Evolutionary conservation across 2,329 filamentous ascomycete genomes (phyloP).

Genomic region (Corinectria fuckeliana): DNA sequence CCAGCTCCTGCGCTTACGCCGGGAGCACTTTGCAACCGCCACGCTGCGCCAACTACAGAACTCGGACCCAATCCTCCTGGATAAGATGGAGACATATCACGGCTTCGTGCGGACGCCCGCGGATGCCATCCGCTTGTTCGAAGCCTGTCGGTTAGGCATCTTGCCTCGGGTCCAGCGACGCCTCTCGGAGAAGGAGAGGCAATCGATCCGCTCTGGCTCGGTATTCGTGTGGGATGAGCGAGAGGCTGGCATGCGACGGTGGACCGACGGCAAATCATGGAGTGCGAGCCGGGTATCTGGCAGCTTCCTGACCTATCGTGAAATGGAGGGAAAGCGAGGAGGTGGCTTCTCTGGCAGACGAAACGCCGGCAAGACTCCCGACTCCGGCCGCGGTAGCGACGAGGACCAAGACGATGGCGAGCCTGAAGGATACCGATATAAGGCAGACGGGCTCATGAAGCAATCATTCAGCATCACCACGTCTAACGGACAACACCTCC

Average conservation of each 20-base stretch:
- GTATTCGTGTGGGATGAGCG: slow-evolving; percentile 99
- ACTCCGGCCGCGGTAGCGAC: slow-evolving; percentile 80
- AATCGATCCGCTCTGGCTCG: slow-evolving; percentile 93
- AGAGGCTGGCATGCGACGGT: slow-evolving; percentile 96
- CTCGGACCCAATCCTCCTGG: slow-evolving; percentile 27
- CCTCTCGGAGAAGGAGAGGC: slow-evolving; percentile 94
- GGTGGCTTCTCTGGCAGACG: slow-evolving; percentile 71
- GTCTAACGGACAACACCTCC: slow-evolving; percentile 84
- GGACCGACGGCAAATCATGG: slow-evolving; percentile 99
- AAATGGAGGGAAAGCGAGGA: slow-evolving; percentile 98
- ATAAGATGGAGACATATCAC: slow-evolving; percentile 92
- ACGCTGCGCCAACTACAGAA: slow-evolving; percentile 28
- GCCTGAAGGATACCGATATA: slow-evolving; percentile 91
- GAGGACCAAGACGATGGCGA: slow-evolving; percentile 86
- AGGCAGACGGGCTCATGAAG: slow-evolving; percentile 97
- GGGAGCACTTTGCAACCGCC: slow-evolving; percentile 22
- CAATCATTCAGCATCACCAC: slow-evolving; percentile 99
- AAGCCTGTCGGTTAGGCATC: slow-evolving; percentile 89
- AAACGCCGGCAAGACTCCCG: slow-evolving; percentile 77
- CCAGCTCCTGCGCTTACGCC: slow-evolving; percentile 21
- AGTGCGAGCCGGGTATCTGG: slow-evolving; percentile 96
- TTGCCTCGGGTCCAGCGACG: slow-evolving; percentile 91
- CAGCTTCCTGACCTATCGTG: slow-evolving; percentile 95
- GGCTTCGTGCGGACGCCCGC: slow-evolving; percentile 94
- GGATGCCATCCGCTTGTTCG: slow-evolving; percentile 98